phyloP scores from a whole-genome alignment of 2,329 filamentous ascomycete genomes.

The Botrytis medusae region DNA sequence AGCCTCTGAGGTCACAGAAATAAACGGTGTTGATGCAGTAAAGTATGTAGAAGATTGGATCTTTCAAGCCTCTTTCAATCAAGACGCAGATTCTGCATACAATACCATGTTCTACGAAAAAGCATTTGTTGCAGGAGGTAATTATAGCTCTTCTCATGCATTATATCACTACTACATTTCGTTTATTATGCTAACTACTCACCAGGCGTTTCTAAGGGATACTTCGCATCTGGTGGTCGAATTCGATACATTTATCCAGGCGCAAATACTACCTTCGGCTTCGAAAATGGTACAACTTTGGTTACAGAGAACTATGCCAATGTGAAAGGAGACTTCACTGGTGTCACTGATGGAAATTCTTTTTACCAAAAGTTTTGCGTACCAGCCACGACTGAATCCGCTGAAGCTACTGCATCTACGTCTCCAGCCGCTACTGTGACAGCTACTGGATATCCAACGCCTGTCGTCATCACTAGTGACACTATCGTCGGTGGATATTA shows the following conservation, averaged over 20 bases:
- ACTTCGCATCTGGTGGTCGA: slow-evolving; percentile 43
- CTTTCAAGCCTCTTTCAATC: slow-evolving; percentile 41
- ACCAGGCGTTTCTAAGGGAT: slow-evolving; percentile 34
- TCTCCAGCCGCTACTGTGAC: slow-evolving; percentile 23
- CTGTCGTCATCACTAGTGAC: slow-evolving; percentile 34
- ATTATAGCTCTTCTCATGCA: not conserved
- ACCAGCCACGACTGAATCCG: not conserved
- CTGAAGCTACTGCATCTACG: slow-evolving; percentile 3
- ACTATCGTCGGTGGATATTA: slow-evolving; percentile 37
- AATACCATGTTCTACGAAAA: slow-evolving; percentile 45
- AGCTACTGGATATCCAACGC: slow-evolving; percentile 33
- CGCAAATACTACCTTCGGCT: slow-evolving; percentile 43
- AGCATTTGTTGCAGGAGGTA: slow-evolving; percentile 31
- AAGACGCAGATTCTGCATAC: slow-evolving; percentile 45
- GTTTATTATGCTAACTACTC: not conserved
- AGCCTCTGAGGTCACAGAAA: slow-evolving; percentile 51
- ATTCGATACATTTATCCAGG: slow-evolving; percentile 43
- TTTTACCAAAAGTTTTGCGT: slow-evolving; percentile 37
- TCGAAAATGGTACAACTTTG: slow-evolving; percentile 43
- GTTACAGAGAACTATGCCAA: slow-evolving; percentile 41
- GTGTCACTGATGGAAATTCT: slow-evolving; percentile 35
- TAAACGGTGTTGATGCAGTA: slow-evolving; percentile 57
- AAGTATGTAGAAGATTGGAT: slow-evolving; percentile 50
- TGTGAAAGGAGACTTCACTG: slow-evolving; percentile 41
- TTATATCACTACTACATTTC: not conserved